A percentile compares a stretch with the other conserved stretches of the same genome.
These are phyloP conservation scores for Salix suchowensis DNA, from an alignment of 345 rosid species.

Conservation along the genomic window DNA sequence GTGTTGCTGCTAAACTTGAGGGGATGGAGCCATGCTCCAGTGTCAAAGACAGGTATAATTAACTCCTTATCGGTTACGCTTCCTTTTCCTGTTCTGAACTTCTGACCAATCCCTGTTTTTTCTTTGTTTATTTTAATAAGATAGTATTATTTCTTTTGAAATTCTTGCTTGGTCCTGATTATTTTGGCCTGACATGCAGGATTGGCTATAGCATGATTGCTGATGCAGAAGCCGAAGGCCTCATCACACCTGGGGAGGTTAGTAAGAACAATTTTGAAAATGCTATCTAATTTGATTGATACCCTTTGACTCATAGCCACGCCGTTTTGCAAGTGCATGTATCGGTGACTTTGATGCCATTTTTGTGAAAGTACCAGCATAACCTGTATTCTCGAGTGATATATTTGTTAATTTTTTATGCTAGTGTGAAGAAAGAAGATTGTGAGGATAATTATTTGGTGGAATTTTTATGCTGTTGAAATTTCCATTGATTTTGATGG, in stretches of 20 bases:
- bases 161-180: background rate
- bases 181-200: slow-evolving; percentile 32
- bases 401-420: too few relatives aligned
- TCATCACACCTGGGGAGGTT: slow-evolving; percentile 76
- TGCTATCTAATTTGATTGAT: background rate
- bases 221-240: slow-evolving; percentile 78
- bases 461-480: slow-evolving; percentile 1
- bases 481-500: background rate
- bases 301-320: background rate
- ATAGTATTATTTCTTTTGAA: background rate
- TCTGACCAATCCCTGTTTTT: background rate
- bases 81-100: background rate
- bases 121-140: too few relatives aligned
- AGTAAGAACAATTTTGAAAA: background rate
- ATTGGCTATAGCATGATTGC: slow-evolving; percentile 87
- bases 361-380: too few relatives aligned
- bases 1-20: slow-evolving; percentile 22
- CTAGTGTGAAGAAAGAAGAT: background rate
- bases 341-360: too few relatives aligned
- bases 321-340: too few relatives aligned
- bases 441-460: background rate
- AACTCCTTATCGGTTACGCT: background rate
- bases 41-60: slow-evolving; percentile 22
- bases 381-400: too few relatives aligned
- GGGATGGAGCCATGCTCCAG: slow-evolving; percentile 28